Base-by-base conservation (phyloP, 352 stramenopile genomes). In the Globisporangium uncinulatum region DNA sequence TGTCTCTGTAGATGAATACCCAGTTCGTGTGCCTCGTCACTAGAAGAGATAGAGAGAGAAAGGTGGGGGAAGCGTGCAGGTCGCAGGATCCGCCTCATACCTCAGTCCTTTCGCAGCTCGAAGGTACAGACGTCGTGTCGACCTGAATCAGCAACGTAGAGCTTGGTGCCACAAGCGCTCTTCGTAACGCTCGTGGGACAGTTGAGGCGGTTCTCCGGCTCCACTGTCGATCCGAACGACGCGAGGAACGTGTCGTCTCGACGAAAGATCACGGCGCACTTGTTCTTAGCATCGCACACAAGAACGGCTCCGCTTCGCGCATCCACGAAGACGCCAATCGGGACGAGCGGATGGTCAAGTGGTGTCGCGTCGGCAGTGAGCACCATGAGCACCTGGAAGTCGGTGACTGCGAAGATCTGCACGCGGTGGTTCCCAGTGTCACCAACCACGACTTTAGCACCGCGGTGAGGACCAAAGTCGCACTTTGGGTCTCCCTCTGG, bases 401-500 rank as follows among this genome's bases (percentile, higher is more conserved):
- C 58, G 10, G 20, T n/a, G 6, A 36, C 8, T 1, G 62, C 52
- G 34, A 87, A 67, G 3, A 89, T 52, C 47, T 89, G 79, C 9
- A 89, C 57, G 19, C 79, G 79, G 31, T 69, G 66, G 52, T 85
- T 88, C 0, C 75, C 70, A 31, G 67, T 71, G 48, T 88, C 78
- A 7, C 69, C 66, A 8, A 88, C 67, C 14, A 74, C 67, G 13
- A 81, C 53, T 65, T 85, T 85, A n/a, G 71, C 65, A 8, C 71
- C 66, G 0, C 75, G 75, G 34, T 79, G 67, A 6, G 56, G 41
- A 14, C 75, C 78, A 65, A 85, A 84, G 39, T 85, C 54, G 49
- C 78, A 86, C n/a, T 71, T 65, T 7, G 65, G 56, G 1, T 55
- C 62, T 3, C 56, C 31, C 15, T 29, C 34, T 0, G 66, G 68